Conservation (phyloP, 176 grass and related monocot species). For the Lolium rigidum region DNA sequence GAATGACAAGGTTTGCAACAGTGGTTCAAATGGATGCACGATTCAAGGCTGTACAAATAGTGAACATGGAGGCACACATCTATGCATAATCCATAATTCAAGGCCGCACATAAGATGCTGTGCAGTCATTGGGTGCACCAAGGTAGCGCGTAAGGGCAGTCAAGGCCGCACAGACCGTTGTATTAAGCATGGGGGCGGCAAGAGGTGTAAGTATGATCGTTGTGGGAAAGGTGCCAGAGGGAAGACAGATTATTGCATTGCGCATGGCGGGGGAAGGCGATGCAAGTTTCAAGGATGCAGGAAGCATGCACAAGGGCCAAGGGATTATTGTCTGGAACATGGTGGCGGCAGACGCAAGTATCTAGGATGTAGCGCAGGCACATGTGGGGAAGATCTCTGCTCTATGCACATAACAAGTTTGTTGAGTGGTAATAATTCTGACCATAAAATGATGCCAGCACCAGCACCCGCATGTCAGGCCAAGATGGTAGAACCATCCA, state of each 20-base stretch:
- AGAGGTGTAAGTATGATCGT: conserved; percentile 45
- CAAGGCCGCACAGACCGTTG: conserved; percentile 39
- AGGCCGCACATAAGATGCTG: conserved; percentile 26
- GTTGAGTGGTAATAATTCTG: not conserved
- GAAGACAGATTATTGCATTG: conserved; percentile 46
- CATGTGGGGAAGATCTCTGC: conserved; percentile 44
- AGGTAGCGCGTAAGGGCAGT: conserved; percentile 33
- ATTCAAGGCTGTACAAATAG: conserved; percentile 37
- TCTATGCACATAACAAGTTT: conserved; percentile 38
- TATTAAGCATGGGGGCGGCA: conserved; percentile 45
- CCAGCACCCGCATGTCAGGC: not conserved
- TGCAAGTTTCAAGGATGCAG: conserved; percentile 49
- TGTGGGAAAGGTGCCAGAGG: conserved; percentile 45
- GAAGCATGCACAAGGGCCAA: conserved; percentile 45
- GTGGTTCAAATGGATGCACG: conserved; percentile 31
- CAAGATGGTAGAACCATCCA: conserved; percentile 12
- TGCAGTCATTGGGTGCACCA: conserved; percentile 36
- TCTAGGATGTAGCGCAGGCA: conserved; percentile 22
- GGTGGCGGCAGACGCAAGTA: conserved; percentile 40
- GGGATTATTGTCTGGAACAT: conserved; percentile 43
- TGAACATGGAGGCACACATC: conserved; percentile 48
- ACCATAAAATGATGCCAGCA: conserved; percentile 16
- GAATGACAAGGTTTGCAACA: conserved; percentile 23
- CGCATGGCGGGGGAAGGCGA: conserved; percentile 48
- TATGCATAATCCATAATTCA: conserved; percentile 44